Conservation (phyloP, 441 rosid genomes). For the California macrophylla region DNA sequence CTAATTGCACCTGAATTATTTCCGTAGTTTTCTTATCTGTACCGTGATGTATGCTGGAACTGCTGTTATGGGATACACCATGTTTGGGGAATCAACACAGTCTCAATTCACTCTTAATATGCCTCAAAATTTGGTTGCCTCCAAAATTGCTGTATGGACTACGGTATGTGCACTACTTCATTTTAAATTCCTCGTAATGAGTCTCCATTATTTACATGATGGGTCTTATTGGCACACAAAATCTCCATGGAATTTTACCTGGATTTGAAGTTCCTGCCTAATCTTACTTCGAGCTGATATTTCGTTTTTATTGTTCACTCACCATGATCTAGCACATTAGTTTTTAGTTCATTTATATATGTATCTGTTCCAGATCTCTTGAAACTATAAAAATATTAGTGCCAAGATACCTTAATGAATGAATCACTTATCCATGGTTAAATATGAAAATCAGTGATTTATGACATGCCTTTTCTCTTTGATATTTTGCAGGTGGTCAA, state of each 20-base stretch:
- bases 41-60: constrained; percentile 72
- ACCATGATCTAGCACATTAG: not conserved
- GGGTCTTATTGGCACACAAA: not conserved
- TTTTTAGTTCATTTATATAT: not conserved
- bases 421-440: not conserved
- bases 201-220: not conserved
- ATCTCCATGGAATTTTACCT: not conserved
- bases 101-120: constrained; percentile 84
- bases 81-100: constrained; percentile 64
- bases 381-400: not conserved
- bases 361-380: not conserved
- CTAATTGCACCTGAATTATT: not conserved
- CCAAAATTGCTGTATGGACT: constrained; percentile 90
- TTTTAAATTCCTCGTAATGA: not conserved
- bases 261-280: not conserved
- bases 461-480: constrained; percentile 1
- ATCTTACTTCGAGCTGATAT: not conserved
- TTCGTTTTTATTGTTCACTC: not conserved
- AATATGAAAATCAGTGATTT: not conserved
- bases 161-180: constrained; percentile 38
- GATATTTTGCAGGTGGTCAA: constrained; percentile 60
- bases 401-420: not conserved
- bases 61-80: constrained; percentile 73
- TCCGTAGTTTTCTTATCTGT: constrained; percentile 56
- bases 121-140: constrained; percentile 65